A percentile compares a stretch with the other conserved stretches of the same genome.
phyloP scores from a whole-genome alignment of 2,329 filamentous ascomycete species.

The Aspergillus tamarii region DNA sequence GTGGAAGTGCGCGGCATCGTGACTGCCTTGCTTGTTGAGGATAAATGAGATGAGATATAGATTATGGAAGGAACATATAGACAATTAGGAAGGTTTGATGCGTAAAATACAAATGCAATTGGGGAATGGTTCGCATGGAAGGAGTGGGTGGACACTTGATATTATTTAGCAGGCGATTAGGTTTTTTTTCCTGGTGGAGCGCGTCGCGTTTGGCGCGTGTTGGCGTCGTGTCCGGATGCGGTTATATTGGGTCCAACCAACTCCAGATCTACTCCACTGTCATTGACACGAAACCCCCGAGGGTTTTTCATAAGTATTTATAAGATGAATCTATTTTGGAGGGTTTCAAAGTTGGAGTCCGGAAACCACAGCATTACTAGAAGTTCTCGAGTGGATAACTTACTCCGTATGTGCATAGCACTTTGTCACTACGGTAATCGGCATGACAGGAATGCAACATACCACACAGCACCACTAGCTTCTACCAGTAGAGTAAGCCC shows the following conservation, averaged over 20 bases:
- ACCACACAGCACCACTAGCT: constrained; percentile 4
- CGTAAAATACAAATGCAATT: constrained; percentile 10
- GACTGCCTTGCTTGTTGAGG: constrained; percentile 19
- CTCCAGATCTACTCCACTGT: neutral
- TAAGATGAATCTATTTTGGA: neutral
- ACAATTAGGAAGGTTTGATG: constrained; percentile 11
- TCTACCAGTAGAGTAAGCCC: neutral
- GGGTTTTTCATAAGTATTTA: neutral
- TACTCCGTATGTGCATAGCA: neutral
- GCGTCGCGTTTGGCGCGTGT: constrained; percentile 25
- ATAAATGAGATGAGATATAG: constrained; percentile 15
- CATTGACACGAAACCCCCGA: neutral
- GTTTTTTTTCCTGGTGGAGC: constrained; percentile 19
- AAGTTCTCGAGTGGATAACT: neutral
- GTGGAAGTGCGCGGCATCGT: constrained; percentile 39
- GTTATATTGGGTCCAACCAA: constrained; percentile 18
- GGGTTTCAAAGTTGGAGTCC: neutral
- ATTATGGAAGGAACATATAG: constrained; percentile 16
- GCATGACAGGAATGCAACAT: constrained; percentile 16
- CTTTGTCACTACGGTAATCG: constrained; percentile 21
- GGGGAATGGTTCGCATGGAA: constrained; percentile 11
- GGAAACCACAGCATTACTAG: neutral
- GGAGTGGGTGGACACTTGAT: neutral
- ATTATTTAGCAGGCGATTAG: constrained; percentile 1
- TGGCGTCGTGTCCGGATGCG: constrained; percentile 17